Evolutionary conservation across 2,329 filamentous ascomycete genomes (phyloP).

Genomic region (Penicillium sp.): DNA sequence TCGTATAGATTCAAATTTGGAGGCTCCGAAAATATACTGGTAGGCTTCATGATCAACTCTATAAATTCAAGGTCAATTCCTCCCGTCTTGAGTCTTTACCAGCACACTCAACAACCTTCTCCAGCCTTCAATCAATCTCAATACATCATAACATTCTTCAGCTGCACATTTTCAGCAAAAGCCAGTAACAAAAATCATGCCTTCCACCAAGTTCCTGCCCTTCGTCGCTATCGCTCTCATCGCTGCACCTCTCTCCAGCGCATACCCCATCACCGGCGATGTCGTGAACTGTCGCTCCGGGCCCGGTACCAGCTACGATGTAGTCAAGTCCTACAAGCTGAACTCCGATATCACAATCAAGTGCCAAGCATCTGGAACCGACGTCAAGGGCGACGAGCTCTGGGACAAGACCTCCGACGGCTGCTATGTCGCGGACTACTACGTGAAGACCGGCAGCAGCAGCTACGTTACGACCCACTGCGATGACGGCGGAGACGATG

Average conservation of each 20-base stretch:
- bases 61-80: background rate
- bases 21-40: background rate
- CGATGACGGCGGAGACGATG: background rate
- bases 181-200: background rate
- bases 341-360: constrained; percentile 14
- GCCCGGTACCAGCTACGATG: constrained; percentile 19
- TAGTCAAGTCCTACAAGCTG: constrained; percentile 20
- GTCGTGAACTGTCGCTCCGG: constrained; percentile 24
- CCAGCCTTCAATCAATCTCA: background rate
- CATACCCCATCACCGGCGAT: constrained; percentile 18
- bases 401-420: constrained; percentile 27
- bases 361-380: constrained; percentile 17
- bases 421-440: constrained; percentile 27
- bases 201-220: background rate
- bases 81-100: background rate
- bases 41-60: background rate
- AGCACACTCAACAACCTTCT: too few species aligned
- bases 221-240: constrained; percentile 11
- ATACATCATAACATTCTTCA: too few species aligned
- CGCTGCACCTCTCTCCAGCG: constrained; percentile 10
- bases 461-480: constrained; percentile 21
- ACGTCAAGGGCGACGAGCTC: constrained; percentile 17
- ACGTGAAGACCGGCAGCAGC: constrained; percentile 20
- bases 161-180: background rate
- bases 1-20: background rate